Evolutionary conservation across 1,284 basidiomycete genomes (phyloP).

Genomic region (Ustilago shanxiensis): DNA sequence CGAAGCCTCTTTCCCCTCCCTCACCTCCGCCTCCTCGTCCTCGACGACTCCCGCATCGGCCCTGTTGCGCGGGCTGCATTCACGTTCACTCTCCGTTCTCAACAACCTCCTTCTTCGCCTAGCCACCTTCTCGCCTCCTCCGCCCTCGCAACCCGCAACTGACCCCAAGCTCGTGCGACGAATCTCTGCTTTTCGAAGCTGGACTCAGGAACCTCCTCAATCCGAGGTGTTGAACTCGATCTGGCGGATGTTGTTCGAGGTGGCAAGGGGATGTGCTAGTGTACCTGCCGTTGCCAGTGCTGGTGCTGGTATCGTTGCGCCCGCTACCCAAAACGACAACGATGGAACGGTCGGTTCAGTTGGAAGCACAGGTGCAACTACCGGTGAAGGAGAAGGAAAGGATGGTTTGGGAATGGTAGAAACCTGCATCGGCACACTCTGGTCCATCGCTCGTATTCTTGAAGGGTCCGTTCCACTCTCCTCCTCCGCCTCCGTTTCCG

Average conservation of each 20-base stretch:
- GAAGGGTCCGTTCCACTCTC: conserved; percentile 48
- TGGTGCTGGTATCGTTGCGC: neutral
- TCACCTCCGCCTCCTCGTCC: conserved; percentile 9
- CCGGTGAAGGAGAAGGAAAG: conserved; percentile 14
- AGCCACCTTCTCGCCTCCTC: conserved; percentile 54
- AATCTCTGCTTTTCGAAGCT: conserved; percentile 36
- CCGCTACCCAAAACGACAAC: too few relatives aligned
- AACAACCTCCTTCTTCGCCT: conserved; percentile 58
- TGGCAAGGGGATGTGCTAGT: conserved; percentile 44
- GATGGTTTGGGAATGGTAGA: conserved; percentile 62
- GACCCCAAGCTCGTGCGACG: conserved; percentile 41
- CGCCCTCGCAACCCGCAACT: conserved; percentile 59
- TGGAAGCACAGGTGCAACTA: neutral
- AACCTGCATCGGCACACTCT: conserved; percentile 59
- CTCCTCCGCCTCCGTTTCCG: neutral
- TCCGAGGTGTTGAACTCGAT: neutral
- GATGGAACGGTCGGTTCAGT: conserved; percentile 5
- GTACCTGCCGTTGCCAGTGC: conserved; percentile 42
- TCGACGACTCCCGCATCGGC: conserved; percentile 5
- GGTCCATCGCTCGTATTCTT: conserved; percentile 56
- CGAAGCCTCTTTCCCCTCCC: conserved; percentile 47
- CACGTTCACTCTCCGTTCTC: conserved; percentile 59
- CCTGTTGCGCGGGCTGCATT: conserved; percentile 42
- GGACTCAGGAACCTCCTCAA: conserved; percentile 13
- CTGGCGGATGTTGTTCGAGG: conserved; percentile 34